These are phyloP conservation scores for Verticillium nonalfalfae DNA, from an alignment of 2,329 filamentous ascomycete species.

Conservation along the genomic window DNA sequence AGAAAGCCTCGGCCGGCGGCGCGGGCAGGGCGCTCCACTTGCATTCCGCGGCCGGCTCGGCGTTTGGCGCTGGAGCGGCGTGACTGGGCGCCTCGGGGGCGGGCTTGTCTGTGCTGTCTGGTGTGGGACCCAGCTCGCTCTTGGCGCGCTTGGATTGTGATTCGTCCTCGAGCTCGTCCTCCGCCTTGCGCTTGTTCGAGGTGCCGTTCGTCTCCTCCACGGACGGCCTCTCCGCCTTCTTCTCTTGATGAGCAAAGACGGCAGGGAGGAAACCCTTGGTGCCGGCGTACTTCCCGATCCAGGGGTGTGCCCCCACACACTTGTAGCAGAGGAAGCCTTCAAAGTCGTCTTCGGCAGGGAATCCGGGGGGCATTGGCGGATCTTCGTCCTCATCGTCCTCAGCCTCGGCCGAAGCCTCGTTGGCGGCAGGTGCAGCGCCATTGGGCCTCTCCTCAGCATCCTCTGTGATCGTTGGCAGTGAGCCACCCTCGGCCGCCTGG, in stretches of 20 bases:
- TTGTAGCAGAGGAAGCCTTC: conserved; percentile 91
- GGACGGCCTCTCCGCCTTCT: conserved; percentile 5
- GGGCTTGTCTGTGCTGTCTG: conserved; percentile 4
- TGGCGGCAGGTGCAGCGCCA: conserved; percentile 4
- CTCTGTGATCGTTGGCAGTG: conserved; percentile 44
- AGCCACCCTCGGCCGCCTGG: conserved; percentile 10
- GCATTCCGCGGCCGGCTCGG: conserved; percentile 31
- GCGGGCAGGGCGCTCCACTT: conserved; percentile 55
- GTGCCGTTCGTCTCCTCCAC: conserved; percentile 5
- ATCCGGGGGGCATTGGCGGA: conserved; percentile 71
- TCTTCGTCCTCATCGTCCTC: conserved; percentile 46
- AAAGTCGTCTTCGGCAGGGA: conserved; percentile 84
- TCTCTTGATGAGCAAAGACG: conserved; percentile 43
- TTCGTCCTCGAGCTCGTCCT: conserved; percentile 37
- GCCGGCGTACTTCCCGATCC: conserved; percentile 86
- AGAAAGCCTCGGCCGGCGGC: conserved; percentile 52
- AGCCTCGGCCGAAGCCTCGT: conserved; percentile 12
- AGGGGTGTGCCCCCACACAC: conserved; percentile 79
- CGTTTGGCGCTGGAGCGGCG: conserved; percentile 8
- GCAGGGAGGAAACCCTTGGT: conserved; percentile 72
- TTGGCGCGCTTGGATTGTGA: conserved; percentile 46
- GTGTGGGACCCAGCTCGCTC: conserved; percentile 24
- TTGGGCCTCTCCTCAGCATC: conserved; percentile 27
- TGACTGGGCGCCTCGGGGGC: conserved; percentile 6
- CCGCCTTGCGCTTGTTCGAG: conserved; percentile 62